A percentile compares a stretch with the other conserved stretches of the same genome.
Conservation (phyloP, 225 moss, liverwort and hornwort genomes). For the Pseudoscleropodium purum region DNA sequence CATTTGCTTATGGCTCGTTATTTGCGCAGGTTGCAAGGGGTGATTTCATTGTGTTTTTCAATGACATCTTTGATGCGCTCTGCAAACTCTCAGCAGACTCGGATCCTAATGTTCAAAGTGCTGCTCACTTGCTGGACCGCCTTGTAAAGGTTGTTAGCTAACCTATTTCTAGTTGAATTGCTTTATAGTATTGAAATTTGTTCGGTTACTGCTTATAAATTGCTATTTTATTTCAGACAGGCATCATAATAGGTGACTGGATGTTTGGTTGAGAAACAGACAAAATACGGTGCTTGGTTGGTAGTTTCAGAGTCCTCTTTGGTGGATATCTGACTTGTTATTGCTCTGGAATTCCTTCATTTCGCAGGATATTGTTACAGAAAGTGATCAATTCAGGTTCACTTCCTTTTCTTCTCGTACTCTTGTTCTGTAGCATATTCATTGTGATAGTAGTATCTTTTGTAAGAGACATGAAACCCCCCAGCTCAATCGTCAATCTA, state of each 20-base stretch:
- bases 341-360: background rate
- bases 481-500: background rate
- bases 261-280: background rate
- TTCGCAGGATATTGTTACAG: slow-evolving; percentile 61
- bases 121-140: slow-evolving; percentile 52
- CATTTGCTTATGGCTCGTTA: background rate
- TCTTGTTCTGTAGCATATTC: background rate
- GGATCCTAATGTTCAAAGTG: slow-evolving; percentile 54
- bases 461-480: background rate
- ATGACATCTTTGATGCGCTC: slow-evolving; percentile 62
- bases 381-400: slow-evolving; percentile 67
- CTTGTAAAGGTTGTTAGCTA: slow-evolving; percentile 42
- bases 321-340: background rate
- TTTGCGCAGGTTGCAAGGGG: slow-evolving; percentile 46
- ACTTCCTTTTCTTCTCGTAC: background rate
- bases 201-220: background rate
- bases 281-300: background rate
- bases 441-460: background rate
- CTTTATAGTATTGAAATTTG: background rate
- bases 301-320: background rate
- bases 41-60: slow-evolving; percentile 59
- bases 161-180: background rate
- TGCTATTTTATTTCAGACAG: background rate
- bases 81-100: slow-evolving; percentile 64
- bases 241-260: background rate